A percentile compares a stretch with the other conserved stretches of the same genome.
Evolutionary conservation across 83 land plant species (phyloP).

Genomic region (Larix sibirica): DNA sequence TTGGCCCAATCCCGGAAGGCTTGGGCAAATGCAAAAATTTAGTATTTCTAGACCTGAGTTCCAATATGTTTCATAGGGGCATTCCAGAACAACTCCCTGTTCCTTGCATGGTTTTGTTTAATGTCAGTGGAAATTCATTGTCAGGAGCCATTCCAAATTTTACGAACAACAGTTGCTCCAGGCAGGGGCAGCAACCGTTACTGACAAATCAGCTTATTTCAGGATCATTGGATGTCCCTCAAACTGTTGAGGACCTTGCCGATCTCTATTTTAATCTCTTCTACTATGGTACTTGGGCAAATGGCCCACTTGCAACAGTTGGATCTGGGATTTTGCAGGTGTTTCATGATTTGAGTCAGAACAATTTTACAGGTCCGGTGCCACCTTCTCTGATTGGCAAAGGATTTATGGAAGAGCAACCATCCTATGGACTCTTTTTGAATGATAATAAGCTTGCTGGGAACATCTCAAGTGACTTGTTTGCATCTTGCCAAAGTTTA

Average conservation of each 20-base stretch:
- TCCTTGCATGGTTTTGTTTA: slow-evolving; percentile 68
- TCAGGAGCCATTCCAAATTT: slow-evolving; percentile 44
- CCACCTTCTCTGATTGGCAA: slow-evolving; percentile 23
- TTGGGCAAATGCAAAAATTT: slow-evolving; percentile 40
- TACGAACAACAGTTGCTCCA: slow-evolving; percentile 14
- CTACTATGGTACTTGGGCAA: slow-evolving; percentile 6
- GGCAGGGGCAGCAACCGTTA: background rate
- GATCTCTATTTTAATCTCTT: slow-evolving; percentile 41
- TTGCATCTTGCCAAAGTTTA: slow-evolving; percentile 2
- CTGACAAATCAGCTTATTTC: background rate
- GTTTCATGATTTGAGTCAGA: slow-evolving; percentile 57
- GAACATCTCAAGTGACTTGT: slow-evolving; percentile 16
- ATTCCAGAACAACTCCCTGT: slow-evolving; percentile 47
- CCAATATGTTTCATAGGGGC: slow-evolving; percentile 34
- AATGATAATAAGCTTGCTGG: slow-evolving; percentile 42
- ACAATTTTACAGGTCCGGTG: slow-evolving; percentile 33
- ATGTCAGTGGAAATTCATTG: slow-evolving; percentile 57
- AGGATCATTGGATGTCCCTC: background rate
- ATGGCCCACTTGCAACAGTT: background rate
- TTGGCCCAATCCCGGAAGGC: slow-evolving; percentile 29
- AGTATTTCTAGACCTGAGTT: slow-evolving; percentile 49
- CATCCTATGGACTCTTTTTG: slow-evolving; percentile 29
- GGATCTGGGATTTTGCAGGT: background rate
- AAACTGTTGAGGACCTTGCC: slow-evolving; percentile 12
- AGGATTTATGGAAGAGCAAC: slow-evolving; percentile 8